These are phyloP conservation scores for Fusarium sp. DNA, from an alignment of 2,329 filamentous ascomycete genomes.

Conservation along the genomic window DNA sequence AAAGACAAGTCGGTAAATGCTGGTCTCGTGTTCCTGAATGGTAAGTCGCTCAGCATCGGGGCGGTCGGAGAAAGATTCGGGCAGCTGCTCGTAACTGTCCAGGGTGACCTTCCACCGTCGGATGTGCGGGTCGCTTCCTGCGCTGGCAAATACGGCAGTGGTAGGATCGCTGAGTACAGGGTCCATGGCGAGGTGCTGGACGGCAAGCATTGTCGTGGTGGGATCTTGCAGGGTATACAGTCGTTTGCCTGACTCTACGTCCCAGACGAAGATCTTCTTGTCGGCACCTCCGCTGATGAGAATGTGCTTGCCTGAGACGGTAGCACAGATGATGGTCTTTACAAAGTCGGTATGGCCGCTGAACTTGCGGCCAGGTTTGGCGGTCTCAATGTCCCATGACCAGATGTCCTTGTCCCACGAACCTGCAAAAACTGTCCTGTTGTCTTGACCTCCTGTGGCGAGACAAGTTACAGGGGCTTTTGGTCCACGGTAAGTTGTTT, in stretches of 20 bases:
- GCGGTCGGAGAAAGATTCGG: conserved; percentile 53
- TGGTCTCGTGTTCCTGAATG: conserved; percentile 87
- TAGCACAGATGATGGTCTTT: conserved; percentile 75
- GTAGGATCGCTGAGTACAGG: conserved; percentile 62
- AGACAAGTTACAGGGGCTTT: conserved; percentile 82
- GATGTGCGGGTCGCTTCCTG: conserved; percentile 82
- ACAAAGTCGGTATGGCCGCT: conserved; percentile 90
- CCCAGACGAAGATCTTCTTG: conserved; percentile 85
- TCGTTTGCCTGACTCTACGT: conserved; percentile 70
- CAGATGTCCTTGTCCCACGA: conserved; percentile 95
- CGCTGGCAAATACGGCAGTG: conserved; percentile 73
- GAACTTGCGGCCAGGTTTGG: conserved; percentile 64
- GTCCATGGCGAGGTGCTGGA: conserved; percentile 83
- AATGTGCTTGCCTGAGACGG: conserved; percentile 66
- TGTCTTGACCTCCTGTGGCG: conserved; percentile 66
- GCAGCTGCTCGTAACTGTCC: conserved; percentile 61
- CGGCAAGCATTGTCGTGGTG: conserved; percentile 72
- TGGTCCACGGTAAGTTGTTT: conserved; percentile 72
- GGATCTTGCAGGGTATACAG: conserved; percentile 83
- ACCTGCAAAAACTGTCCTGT: conserved; percentile 77
- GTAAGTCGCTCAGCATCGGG: conserved; percentile 55
- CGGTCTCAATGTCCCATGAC: conserved; percentile 76
- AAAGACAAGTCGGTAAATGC: conserved; percentile 82
- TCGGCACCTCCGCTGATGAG: conserved; percentile 81
- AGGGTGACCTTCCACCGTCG: conserved; percentile 75